Evolutionary conservation across 768 basidiomycete species (phyloP), one percentile per base, ranked within the genome.

Genomic region (Artomyces pyxidatus): DNA sequence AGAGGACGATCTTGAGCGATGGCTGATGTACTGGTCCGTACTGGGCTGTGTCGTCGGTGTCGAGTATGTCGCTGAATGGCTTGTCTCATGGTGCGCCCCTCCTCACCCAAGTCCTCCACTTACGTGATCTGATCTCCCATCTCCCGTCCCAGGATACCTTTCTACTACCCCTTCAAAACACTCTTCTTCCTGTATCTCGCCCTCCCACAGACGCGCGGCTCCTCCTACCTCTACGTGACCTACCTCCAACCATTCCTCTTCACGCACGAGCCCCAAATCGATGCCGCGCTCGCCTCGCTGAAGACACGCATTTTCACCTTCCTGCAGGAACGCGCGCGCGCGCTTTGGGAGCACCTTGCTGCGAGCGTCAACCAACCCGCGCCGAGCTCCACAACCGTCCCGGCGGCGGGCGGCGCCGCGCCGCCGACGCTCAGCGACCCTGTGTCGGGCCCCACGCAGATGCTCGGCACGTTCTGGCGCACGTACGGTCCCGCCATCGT

Each of bases 21-120:
- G 94, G 92, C 75, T 97, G 47, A 94, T 92, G 88, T 97, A 96
- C 59, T 97, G 94, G 93, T 83, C 82, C n/a, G 86, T 88, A 0
- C 75, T 89, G 3, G 86, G 88, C 2, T 86, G 84, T 61, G 80
- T 92, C 59, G 76, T 92, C 14, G 83, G 79, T 4, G 67, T 88
- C 5, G 93, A 96, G 65, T 86, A 85, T 59, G 71, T 88, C 23
- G 84, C 83, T 8, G 91, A 93, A 59, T 94, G 92, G 89, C 66
- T 84, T 14, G 68, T 95, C 26, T 88, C 82, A 52, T 93, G 92
- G 93, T 89, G 58, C 59, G 6, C 19, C 32, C 14, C 9, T 28
- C 26, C 8, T 22, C 37, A 6, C 12, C 37, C 29, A 23, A 3
- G 3, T 23, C 21, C 25, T 37, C 26, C 26, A 12, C 22, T 27